Evolutionary conservation across 2,329 filamentous ascomycete species (phyloP), one percentile per base, ranked within the genome.

Genomic region (Diaporthe humulicola): DNA sequence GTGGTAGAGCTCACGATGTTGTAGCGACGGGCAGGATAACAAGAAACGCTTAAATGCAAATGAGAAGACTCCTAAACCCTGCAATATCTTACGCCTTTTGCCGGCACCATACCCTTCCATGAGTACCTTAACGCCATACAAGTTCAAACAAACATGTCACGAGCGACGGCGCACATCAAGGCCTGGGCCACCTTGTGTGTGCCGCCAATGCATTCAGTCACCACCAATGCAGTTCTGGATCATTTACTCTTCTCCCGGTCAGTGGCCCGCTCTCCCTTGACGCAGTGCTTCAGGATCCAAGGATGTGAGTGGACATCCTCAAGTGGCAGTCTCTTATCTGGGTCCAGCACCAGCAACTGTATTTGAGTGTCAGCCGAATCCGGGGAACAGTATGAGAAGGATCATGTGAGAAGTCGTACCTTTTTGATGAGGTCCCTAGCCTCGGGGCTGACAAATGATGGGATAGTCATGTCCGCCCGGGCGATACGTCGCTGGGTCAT

Each of bases 251-350:
- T 88, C 78, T 90, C 90, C 74, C 86, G 87, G 81, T 87, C 89
- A 50, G 85, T 79, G 8, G 86, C 87, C 71, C 88, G 84, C 81
- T 90, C 88, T n/a, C 88, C 88, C 84, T 90, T 91, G 77, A 93
- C 89, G 83, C 96, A 98, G 84, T 98, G 95, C 88, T 98, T 98
- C 79, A 98, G 83, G 80, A 99, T 98, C 97, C 97, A 99, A 25
- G 97, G 96, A 83, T 98, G 97, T 70, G 89, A 89, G 83, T 96
- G 93, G 50, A 98, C 93, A 75, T 98, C 93, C 22, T 98, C 95
- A 15, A 99, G 90, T 4, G 95, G 91, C 79, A 99, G 94, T 78
- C 97, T 90, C 88, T 98, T 98, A 81, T 98, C 95, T 0, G 97
- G 97, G 81, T 98, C 95, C 73, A 98, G 89, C 28, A 98, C 95